phyloP scores from a whole-genome alignment of 2,329 filamentous ascomycete genomes.

The Ambrosiella beaveri region DNA sequence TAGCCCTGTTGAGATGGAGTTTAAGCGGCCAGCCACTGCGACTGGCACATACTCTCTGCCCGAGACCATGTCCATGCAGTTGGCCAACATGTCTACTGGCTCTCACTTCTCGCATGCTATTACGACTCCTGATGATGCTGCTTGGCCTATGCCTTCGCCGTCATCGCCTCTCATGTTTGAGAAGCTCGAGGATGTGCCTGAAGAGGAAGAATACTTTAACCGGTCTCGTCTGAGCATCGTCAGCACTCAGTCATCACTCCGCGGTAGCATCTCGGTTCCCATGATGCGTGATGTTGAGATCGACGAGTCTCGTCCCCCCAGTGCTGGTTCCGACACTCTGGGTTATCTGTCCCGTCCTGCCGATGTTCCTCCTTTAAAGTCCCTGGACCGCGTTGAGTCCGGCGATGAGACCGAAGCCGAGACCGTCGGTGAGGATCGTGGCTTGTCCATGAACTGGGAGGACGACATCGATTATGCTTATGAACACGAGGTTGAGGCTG shows the following conservation, averaged over 20 bases:
- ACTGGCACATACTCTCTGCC: slow-evolving; percentile 27
- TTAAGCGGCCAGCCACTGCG: slow-evolving; percentile 29
- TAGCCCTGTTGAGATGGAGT: slow-evolving; percentile 20
- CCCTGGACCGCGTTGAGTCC: slow-evolving; percentile 16
- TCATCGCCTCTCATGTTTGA: slow-evolving; percentile 23
- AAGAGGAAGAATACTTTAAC: slow-evolving; percentile 39
- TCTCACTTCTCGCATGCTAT: slow-evolving; percentile 26
- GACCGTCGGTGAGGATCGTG: slow-evolving; percentile 17
- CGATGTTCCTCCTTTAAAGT: slow-evolving; percentile 17
- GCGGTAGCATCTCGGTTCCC: slow-evolving; percentile 38
- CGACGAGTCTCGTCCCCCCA: slow-evolving; percentile 27
- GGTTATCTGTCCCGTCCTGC: slow-evolving; percentile 18
- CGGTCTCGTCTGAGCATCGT: slow-evolving; percentile 27
- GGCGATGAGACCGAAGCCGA: slow-evolving; percentile 17
- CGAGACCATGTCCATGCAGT: slow-evolving; percentile 21
- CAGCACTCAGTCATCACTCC: slow-evolving; percentile 34
- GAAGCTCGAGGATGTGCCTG: slow-evolving; percentile 39
- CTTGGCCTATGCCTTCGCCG: slow-evolving; percentile 28
- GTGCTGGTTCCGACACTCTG: slow-evolving; percentile 35
- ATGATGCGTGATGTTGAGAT: slow-evolving; percentile 20
- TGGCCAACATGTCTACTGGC: slow-evolving; percentile 16
- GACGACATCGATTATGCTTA: slow-evolving; percentile 56
- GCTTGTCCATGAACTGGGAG: slow-evolving; percentile 39
- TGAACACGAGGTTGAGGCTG: slow-evolving; percentile 48
- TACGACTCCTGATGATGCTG: slow-evolving; percentile 25